phyloP scores from a whole-genome alignment of 1,284 basidiomycete genomes.

The Heterobasidion occidentale region DNA sequence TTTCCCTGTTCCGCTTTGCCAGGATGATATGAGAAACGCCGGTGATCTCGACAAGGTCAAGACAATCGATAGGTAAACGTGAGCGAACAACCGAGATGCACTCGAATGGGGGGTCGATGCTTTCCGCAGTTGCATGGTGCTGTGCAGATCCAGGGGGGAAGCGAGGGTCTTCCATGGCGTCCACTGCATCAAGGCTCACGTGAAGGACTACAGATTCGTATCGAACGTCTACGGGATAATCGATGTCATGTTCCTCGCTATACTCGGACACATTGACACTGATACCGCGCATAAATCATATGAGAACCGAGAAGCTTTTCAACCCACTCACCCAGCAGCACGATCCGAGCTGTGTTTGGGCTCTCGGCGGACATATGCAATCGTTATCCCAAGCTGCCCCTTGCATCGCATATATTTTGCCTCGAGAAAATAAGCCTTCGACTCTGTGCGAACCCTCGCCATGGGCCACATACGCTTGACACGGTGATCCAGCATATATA shows the following conservation, averaged over 20 bases:
- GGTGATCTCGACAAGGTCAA: slow-evolving; percentile 38
- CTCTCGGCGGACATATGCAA: slow-evolving; percentile 40
- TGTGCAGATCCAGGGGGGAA: slow-evolving; percentile 31
- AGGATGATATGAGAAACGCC: slow-evolving; percentile 37
- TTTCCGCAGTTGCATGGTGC: slow-evolving; percentile 26
- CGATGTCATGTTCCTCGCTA: slow-evolving; percentile 35
- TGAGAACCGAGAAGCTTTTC: background rate
- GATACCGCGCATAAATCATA: slow-evolving; percentile 1
- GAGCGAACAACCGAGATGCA: slow-evolving; percentile 31
- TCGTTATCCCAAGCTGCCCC: slow-evolving; percentile 44
- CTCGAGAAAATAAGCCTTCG: slow-evolving; percentile 50
- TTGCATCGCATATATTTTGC: slow-evolving; percentile 53
- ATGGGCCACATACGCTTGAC: slow-evolving; percentile 37
- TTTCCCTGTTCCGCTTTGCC: slow-evolving; percentile 29
- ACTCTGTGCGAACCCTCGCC: slow-evolving; percentile 39
- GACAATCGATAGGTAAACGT: slow-evolving; percentile 28
- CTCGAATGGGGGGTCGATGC: slow-evolving; percentile 32
- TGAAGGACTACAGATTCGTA: slow-evolving; percentile 44
- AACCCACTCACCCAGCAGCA: slow-evolving; percentile 12
- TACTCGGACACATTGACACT: slow-evolving; percentile 41
- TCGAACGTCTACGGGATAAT: slow-evolving; percentile 38
- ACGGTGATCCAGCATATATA: slow-evolving; percentile 53
- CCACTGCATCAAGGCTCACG: slow-evolving; percentile 40
- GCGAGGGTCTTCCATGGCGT: slow-evolving; percentile 40
- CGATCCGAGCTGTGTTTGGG: slow-evolving; percentile 16